These are phyloP conservation scores for Neocucurbitaria cava DNA, from an alignment of 2,329 filamentous ascomycete species.

Conservation along the genomic window DNA sequence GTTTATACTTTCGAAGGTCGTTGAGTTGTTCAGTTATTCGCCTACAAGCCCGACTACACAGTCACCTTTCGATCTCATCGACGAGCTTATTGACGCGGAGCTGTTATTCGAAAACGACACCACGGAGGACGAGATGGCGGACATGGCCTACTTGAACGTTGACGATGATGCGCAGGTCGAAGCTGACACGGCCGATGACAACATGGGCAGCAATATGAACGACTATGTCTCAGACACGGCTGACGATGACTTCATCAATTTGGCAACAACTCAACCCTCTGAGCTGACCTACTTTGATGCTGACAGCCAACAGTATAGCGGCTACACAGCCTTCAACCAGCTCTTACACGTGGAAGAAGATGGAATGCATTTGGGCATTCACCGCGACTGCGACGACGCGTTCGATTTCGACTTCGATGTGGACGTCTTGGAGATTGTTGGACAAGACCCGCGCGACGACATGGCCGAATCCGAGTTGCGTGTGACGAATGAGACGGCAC, in stretches of 20 bases:
- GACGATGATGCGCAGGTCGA: neutral
- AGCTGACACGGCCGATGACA: neutral
- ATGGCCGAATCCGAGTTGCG: neutral
- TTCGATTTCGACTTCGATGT: neutral
- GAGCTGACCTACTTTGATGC: slow-evolving; percentile 8
- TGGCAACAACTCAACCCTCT: neutral
- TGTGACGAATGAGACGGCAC: neutral
- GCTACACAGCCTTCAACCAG: slow-evolving; percentile 12
- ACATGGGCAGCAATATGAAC: neutral
- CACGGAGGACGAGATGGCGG: neutral
- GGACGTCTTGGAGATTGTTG: neutral
- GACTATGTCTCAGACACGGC: slow-evolving; percentile 3
- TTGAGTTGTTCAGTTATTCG: neutral
- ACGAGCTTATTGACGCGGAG: neutral
- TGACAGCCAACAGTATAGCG: slow-evolving; percentile 3
- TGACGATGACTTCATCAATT: neutral
- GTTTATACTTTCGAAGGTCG: neutral
- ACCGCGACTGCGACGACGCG: neutral
- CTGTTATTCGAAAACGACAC: neutral
- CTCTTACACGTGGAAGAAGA: slow-evolving; percentile 1
- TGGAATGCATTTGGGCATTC: neutral
- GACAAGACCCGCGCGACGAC: neutral
- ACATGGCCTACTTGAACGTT: neutral
- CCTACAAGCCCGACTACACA: neutral
- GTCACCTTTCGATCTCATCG: neutral